phyloP scores from a whole-genome alignment of 2,329 filamentous ascomycete genomes.

The Paecilomyces niveus region DNA sequence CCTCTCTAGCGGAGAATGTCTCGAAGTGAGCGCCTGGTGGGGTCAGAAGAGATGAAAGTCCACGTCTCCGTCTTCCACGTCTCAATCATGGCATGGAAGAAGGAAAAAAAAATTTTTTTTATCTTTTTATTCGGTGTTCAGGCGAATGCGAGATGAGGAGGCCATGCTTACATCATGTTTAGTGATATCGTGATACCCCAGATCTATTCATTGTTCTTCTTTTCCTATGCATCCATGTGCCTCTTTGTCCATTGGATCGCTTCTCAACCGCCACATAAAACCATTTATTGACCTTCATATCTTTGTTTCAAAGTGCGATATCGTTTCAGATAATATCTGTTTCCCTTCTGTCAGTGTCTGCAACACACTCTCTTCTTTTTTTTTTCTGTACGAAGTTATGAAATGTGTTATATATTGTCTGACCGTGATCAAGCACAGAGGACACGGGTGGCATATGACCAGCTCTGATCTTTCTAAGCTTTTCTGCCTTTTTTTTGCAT shows the following conservation, averaged over 20 bases:
- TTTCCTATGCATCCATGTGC: slow-evolving; percentile 12
- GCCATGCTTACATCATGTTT: slow-evolving; percentile 28
- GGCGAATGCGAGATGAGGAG: slow-evolving; percentile 16
- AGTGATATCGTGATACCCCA: slow-evolving; percentile 36
- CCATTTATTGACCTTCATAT: slow-evolving; percentile 50
- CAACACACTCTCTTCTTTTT: slow-evolving; percentile 4
- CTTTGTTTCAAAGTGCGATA: slow-evolving; percentile 79
- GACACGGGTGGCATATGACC: not conserved
- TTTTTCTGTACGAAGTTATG: slow-evolving; percentile 4
- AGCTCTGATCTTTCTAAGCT: not conserved
- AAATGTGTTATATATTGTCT: not conserved
- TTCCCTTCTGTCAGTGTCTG: slow-evolving; percentile 15
- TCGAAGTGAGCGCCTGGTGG: slow-evolving; percentile 63
- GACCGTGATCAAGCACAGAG: not conserved
- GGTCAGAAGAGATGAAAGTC: slow-evolving; percentile 45
- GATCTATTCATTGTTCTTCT: slow-evolving; percentile 12
- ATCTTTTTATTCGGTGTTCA: slow-evolving; percentile 19
- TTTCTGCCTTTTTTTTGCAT: not conserved
- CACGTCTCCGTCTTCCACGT: not conserved
- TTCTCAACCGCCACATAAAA: not conserved
- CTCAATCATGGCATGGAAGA: not conserved
- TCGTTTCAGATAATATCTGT: slow-evolving; percentile 83
- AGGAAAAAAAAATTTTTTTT: not conserved
- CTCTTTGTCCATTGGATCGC: not conserved
- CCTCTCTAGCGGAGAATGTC: slow-evolving; percentile 74